Evolutionary conservation across 257 asterid species (phyloP), one percentile per base, ranked within the genome.

Genomic region (Rubia yunnanensis): DNA sequence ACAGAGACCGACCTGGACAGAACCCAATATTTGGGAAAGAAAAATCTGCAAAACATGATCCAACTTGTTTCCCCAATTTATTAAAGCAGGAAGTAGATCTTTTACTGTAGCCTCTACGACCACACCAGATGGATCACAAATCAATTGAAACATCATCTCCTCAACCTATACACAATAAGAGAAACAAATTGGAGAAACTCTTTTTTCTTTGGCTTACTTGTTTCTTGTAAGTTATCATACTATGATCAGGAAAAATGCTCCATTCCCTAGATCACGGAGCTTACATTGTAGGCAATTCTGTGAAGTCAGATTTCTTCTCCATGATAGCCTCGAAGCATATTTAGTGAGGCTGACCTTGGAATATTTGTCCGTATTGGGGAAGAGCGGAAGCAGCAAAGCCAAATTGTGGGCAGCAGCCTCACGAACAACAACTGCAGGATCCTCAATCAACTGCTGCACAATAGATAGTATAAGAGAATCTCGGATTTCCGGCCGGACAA

Each of bases 311-410:
- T 80, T 84, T 84, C 96, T 86, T 86, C 95, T 83, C 96, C 97
- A 80, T 84, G 97, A 88, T 89, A 86, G 91, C 97, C 96, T 84
- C 85, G 94, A 90, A 90, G 94, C 97, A 86, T 84, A 83, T 90
- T 78, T 88, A 94, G 99, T 88, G 99, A 86, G 92, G 97, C 96
- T 94, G 97, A 94, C 99, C 99, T 94, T 94, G 96, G 88, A 83
- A 94, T 94, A 90, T 94, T 94, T 94, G 80, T 90, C 97, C 60
- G 81, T 77, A 76, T 86, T 94, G 78, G 96, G 99, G 86, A 94
- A 88, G 88, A 90, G 95, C 11, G 86, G 90, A 78, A 90, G 86
- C 90, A 94, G 82, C 89, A 94, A 79, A 66, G 99, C 96, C 81
- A 94, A 88, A 72, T 94, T 94, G 80, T 85, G 89, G 66, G 97